Base-by-base conservation (phyloP, 176 grass and related monocot genomes). In the Hyparrhenia diplandra region DNA sequence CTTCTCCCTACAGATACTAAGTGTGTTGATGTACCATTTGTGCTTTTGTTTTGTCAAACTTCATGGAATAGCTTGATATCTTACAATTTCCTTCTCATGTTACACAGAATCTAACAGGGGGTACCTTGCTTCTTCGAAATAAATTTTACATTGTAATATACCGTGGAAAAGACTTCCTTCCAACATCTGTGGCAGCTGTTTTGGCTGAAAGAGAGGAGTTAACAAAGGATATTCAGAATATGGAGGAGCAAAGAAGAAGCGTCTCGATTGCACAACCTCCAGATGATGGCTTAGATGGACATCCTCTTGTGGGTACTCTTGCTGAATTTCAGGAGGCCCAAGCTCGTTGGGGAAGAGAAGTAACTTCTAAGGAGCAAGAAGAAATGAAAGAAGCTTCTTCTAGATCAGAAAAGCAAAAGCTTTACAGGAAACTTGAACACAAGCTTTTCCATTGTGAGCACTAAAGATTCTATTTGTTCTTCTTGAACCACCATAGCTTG, bases 101-200 rank as follows among this genome's bases (percentile, higher is more conserved):
- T 54, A 29, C 6, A 20, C 87, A 98, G 92, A 91, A 81, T 66
- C 79, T 98, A 65, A 98, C 90, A 81, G 95, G 92, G 84, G 95
- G 92, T 74, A 89, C 85, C 83, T 82, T 98, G 71, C 87, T 98
- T 82, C 92, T 90, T 71, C 89, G 96, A 82, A 98, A 93, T 88
- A 98, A 98, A 83, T 94, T 88, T 69, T 98, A 89, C 86, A 93
- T 98, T 89, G 88, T 98, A 51, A 89, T 98, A 68, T 98, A 95
- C 81, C 88, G 92, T 82, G 96, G 96, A 76, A 98, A 98, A 71
- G 96, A 98, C 58, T 98, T 98, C 73, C 82, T 95, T n/a, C 85
- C 96, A 58, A 86, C 90, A 64, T 69, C 86, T 62, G 84, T 98
- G 45, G 89, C 90, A 13, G 73, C 80, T 77, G 88, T 85, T 51